Percentiles rank a stretch among this genome's conserved stretches.
Conservation (phyloP, 208 protist genomes). For the Lotmaria passim region DNA sequence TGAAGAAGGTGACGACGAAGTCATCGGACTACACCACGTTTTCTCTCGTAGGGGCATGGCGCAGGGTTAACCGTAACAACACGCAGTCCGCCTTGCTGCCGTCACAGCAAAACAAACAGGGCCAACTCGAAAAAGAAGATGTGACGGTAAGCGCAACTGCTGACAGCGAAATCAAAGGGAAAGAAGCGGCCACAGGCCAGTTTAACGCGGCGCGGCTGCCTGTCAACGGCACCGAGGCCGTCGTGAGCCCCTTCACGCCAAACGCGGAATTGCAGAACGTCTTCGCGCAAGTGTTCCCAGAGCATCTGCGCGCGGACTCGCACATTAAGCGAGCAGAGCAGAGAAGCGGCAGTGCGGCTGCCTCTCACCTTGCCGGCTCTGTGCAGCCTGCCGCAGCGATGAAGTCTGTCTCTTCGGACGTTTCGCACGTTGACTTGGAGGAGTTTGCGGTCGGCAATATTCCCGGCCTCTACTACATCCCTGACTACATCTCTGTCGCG, state of each 20-base stretch:
- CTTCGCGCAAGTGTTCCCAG: slow-evolving; percentile 78
- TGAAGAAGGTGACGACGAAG: slow-evolving; percentile 67
- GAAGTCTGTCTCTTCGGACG: background rate
- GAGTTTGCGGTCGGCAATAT: slow-evolving; percentile 71
- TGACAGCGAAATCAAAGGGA: background rate
- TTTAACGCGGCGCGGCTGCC: slow-evolving; percentile 90
- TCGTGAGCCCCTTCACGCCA: slow-evolving; percentile 38
- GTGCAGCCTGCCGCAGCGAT: background rate
- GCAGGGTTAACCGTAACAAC: slow-evolving; percentile 45
- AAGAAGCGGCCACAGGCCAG: slow-evolving; percentile 35
- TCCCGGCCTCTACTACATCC: slow-evolving; percentile 88
- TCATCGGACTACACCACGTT: slow-evolving; percentile 73
- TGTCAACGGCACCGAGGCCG: slow-evolving; percentile 49
- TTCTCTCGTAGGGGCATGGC: slow-evolving; percentile 79
- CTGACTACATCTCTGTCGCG: slow-evolving; percentile 79
- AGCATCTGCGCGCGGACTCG: slow-evolving; percentile 55
- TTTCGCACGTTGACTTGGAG: slow-evolving; percentile 63
- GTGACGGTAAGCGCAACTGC: background rate
- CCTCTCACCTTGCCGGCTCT: slow-evolving; percentile 3
- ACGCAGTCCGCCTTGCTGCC: slow-evolving; percentile 16
- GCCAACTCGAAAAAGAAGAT: background rate
- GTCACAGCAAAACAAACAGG: slow-evolving; percentile 14
- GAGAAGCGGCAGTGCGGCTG: background rate
- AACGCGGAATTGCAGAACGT: slow-evolving; percentile 60
- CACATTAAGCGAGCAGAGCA: slow-evolving; percentile 48